Conservation (phyloP, 208 protist species). For the Crithidia bombi region DNA sequence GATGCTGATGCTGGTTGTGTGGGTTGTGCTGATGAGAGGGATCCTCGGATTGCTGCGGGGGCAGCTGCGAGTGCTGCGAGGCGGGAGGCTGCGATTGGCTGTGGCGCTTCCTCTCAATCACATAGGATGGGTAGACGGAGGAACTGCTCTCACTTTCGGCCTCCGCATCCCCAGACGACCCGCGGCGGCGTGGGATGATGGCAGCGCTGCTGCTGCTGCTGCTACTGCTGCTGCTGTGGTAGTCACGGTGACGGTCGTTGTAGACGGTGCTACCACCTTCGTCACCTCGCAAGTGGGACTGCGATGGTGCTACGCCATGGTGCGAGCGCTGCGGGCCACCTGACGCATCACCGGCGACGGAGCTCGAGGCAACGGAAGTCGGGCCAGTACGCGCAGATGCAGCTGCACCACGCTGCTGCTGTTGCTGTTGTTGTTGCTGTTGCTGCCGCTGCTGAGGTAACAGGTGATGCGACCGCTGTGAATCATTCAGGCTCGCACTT, state of each 20-base stretch:
- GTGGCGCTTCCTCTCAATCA: background rate
- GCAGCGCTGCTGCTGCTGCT: background rate
- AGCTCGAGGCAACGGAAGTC: background rate
- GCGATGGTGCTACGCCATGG: background rate
- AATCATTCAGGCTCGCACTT: background rate
- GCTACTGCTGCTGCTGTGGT: background rate
- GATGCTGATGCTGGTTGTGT: conserved; percentile 10
- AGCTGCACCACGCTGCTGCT: background rate
- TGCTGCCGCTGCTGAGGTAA: background rate
- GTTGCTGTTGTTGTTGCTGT: conserved; percentile 2
- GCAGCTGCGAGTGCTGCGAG: background rate
- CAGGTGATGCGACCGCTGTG: conserved; percentile 1
- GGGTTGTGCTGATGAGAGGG: background rate
- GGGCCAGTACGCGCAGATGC: background rate
- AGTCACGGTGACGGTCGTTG: background rate
- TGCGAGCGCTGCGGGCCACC: background rate
- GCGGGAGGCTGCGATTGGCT: background rate
- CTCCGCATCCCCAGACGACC: conserved; percentile 4
- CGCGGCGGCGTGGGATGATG: conserved; percentile 12
- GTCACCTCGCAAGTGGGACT: background rate
- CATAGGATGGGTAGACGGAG: background rate
- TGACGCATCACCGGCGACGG: background rate
- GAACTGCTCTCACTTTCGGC: background rate
- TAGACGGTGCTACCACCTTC: background rate
- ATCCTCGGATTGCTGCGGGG: background rate